Evolutionary conservation across 2,329 filamentous ascomycete species (phyloP).

Genomic region (Colletotrichum sansevieriae): DNA sequence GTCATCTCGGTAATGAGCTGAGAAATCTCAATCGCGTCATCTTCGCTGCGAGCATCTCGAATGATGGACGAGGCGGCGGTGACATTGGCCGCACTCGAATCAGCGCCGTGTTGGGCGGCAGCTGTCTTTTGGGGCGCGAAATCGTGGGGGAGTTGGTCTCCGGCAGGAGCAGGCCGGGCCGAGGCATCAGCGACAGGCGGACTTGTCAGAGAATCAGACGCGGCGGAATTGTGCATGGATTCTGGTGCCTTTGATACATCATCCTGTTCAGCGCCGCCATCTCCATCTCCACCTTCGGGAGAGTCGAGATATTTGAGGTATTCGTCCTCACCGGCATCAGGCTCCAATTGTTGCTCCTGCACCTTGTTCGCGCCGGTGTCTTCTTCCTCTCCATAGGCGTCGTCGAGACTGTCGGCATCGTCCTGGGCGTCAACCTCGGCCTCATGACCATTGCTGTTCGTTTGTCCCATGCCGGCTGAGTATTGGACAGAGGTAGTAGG

Average conservation of each 20-base stretch:
- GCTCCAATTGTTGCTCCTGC: conserved; percentile 46
- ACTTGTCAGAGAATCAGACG: conserved; percentile 55
- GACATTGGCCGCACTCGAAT: conserved; percentile 43
- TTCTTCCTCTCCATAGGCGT: conserved; percentile 58
- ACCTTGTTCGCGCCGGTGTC: conserved; percentile 48
- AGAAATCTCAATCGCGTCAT: conserved; percentile 54
- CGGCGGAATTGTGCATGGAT: conserved; percentile 57
- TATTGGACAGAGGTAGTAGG: conserved; percentile 42
- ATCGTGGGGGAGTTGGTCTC: conserved; percentile 37
- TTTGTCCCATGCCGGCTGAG: not conserved
- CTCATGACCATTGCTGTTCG: conserved; percentile 37
- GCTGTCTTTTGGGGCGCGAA: conserved; percentile 35
- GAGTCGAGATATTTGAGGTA: conserved; percentile 67
- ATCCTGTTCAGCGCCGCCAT: conserved; percentile 48
- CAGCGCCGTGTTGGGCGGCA: conserved; percentile 48
- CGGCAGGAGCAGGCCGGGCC: conserved; percentile 45
- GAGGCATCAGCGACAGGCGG: conserved; percentile 50
- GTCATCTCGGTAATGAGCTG: conserved; percentile 58
- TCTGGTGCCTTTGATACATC: conserved; percentile 61
- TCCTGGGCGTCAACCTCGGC: conserved; percentile 48
- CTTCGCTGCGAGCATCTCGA: conserved; percentile 47
- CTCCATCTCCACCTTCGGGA: conserved; percentile 53
- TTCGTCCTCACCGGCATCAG: conserved; percentile 57
- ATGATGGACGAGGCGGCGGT: conserved; percentile 43
- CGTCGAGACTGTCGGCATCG: conserved; percentile 60